A percentile compares a stretch with the other conserved stretches of the same genome.
Evolutionary conservation across 2,329 filamentous ascomycete species (phyloP).

Genomic region (Botrytis tulipae): DNA sequence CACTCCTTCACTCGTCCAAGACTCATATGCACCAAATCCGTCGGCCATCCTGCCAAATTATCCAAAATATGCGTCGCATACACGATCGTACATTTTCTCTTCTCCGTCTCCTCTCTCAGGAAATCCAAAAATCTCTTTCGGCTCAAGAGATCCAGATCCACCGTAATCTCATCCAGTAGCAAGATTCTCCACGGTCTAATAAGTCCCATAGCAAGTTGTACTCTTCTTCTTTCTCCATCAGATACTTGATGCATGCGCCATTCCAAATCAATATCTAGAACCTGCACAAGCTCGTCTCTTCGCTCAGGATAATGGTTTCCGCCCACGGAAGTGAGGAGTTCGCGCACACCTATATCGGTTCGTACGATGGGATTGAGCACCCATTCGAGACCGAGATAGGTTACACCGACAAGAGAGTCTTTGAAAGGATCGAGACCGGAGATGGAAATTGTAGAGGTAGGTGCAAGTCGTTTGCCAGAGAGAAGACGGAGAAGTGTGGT

Average conservation of each 20-base stretch:
- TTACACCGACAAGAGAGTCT: constrained; percentile 85
- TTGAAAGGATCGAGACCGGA: constrained; percentile 90
- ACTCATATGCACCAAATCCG: constrained; percentile 94
- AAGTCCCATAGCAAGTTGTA: constrained; percentile 95
- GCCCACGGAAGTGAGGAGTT: constrained; percentile 81
- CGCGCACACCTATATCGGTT: constrained; percentile 87
- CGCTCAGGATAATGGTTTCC: constrained; percentile 79
- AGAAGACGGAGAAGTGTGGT: constrained; percentile 90
- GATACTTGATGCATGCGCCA: constrained; percentile 98
- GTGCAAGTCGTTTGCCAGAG: constrained; percentile 90
- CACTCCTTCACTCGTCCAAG: constrained; percentile 84
- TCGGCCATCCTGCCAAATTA: constrained; percentile 92
- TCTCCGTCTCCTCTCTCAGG: constrained; percentile 82
- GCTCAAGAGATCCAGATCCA: constrained; percentile 87
- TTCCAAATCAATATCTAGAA: constrained; percentile 85
- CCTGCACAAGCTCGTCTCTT: constrained; percentile 79
- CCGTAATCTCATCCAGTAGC: constrained; percentile 93
- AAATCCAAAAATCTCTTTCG: constrained; percentile 83
- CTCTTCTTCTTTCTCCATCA: constrained; percentile 85
- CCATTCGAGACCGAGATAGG: constrained; percentile 97
- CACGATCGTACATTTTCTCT: constrained; percentile 81
- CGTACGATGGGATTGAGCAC: constrained; percentile 95
- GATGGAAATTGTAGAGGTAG: constrained; percentile 69
- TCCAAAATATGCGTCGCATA: constrained; percentile 98
- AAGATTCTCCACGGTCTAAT: constrained; percentile 88